These are phyloP conservation scores for Abrus pulchellus DNA, from an alignment of 306 rosid species.

Conservation along the genomic window DNA sequence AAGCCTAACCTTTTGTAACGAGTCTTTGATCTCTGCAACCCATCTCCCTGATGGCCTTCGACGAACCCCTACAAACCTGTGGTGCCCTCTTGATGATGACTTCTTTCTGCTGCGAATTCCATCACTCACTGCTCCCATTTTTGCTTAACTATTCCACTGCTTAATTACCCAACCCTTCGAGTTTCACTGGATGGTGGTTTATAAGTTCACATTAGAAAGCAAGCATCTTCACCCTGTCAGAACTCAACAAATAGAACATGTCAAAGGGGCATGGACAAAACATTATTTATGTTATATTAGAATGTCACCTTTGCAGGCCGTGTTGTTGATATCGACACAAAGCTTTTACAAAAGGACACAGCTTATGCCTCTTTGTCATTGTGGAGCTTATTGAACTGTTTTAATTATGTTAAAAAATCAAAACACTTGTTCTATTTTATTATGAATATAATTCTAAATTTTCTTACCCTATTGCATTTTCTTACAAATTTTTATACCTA, in stretches of 20 bases:
- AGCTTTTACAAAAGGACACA: constrained; percentile 22
- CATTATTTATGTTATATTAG: constrained; percentile 5
- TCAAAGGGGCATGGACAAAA: constrained; percentile 21
- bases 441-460: too few relatives aligned
- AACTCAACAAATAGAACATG: constrained; percentile 48
- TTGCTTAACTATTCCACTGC: neutral
- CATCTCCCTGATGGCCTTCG: constrained; percentile 87
- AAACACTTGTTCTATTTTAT: neutral
- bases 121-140: constrained; percentile 47
- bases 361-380: constrained; percentile 12
- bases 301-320: constrained; percentile 57
- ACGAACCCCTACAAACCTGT: constrained; percentile 74
- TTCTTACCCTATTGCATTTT: too few relatives aligned
- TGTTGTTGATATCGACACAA: constrained; percentile 56
- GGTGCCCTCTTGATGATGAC: constrained; percentile 74
- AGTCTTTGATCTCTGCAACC: constrained; percentile 92
- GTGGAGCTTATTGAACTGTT: neutral
- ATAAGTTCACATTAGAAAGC: constrained; percentile 10
- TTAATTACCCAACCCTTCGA: constrained; percentile 41
- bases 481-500: too few relatives aligned
- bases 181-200: constrained; percentile 24
- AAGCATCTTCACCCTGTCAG: constrained; percentile 29
- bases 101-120: constrained; percentile 58
- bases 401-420: neutral
- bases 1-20: constrained; percentile 73